Conservation (phyloP, 1,284 basidiomycete genomes). For the Serendipita sp. region DNA sequence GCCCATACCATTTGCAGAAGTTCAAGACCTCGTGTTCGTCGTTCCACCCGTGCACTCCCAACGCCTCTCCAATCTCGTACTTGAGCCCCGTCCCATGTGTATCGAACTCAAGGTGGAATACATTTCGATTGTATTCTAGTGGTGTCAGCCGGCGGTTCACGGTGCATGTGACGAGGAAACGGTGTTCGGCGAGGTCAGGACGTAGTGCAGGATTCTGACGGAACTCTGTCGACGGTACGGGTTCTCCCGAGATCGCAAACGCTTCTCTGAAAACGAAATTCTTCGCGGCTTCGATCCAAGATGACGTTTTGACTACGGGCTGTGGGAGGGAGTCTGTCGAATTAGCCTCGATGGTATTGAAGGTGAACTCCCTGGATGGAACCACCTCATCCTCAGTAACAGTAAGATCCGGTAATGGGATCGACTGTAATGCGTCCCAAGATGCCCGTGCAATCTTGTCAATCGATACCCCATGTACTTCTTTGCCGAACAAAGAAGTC, state of each 20-base stretch:
- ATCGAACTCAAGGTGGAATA: slow-evolving; percentile 97
- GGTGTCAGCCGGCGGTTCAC: slow-evolving; percentile 95
- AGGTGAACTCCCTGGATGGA: slow-evolving; percentile 43
- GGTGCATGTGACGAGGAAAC: slow-evolving; percentile 83
- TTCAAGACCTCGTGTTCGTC: slow-evolving; percentile 77
- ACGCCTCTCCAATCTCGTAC: slow-evolving; percentile 92
- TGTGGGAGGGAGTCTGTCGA: slow-evolving; percentile 40
- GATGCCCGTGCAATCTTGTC: slow-evolving; percentile 33
- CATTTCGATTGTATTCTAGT: slow-evolving; percentile 90
- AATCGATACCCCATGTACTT: slow-evolving; percentile 31
- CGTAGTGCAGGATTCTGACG: slow-evolving; percentile 56
- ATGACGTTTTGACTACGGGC: slow-evolving; percentile 46
- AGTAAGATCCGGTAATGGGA: slow-evolving; percentile 13
- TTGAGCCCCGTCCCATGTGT: slow-evolving; percentile 84
- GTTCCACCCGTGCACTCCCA: slow-evolving; percentile 97
- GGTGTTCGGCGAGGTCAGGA: slow-evolving; percentile 80
- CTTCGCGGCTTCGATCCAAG: slow-evolving; percentile 82
- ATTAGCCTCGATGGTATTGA: slow-evolving; percentile 49
- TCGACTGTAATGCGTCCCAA: slow-evolving; percentile 35
- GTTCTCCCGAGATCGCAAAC: slow-evolving; percentile 39
- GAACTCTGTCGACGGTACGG: slow-evolving; percentile 26
- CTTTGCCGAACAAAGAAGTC: slow-evolving; percentile 27
- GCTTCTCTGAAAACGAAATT: slow-evolving; percentile 78
- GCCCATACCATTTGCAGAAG: slow-evolving; percentile 87
- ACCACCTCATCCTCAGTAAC: slow-evolving; percentile 15